Evolutionary conservation across 2,329 filamentous ascomycete genomes (phyloP).

Genomic region (Zarea fungicola): DNA sequence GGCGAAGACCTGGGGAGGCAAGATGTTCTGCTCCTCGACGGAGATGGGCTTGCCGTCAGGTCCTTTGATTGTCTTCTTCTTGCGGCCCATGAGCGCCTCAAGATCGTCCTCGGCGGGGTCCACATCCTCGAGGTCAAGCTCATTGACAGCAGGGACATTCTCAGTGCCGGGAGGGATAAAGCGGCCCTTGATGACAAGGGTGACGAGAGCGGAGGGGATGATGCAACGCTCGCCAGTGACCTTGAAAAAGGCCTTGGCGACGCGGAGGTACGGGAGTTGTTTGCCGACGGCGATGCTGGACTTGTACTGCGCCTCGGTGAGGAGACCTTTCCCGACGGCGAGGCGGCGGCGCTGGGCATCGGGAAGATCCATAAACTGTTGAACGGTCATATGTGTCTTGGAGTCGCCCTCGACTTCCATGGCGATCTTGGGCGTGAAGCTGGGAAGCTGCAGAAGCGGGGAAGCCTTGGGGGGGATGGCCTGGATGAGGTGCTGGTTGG

Average conservation of each 20-base stretch:
- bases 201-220: constrained; percentile 86
- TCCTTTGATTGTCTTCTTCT: constrained; percentile 61
- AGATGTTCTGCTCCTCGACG: constrained; percentile 59
- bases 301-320: constrained; percentile 72
- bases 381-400: constrained; percentile 70
- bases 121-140: constrained; percentile 79
- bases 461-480: constrained; percentile 78
- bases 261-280: constrained; percentile 76
- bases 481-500: constrained; percentile 84
- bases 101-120: constrained; percentile 92
- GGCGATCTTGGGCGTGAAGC: constrained; percentile 67
- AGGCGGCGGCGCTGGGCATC: constrained; percentile 68
- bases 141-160: constrained; percentile 67
- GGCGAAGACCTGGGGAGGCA: constrained; percentile 82
- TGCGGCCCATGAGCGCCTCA: constrained; percentile 75
- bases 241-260: constrained; percentile 97
- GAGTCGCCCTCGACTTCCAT: constrained; percentile 68
- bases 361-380: constrained; percentile 82
- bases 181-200: constrained; percentile 90
- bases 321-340: constrained; percentile 62
- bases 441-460: constrained; percentile 84
- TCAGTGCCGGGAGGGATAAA: constrained; percentile 82
- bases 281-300: constrained; percentile 70
- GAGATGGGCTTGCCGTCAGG: constrained; percentile 51
- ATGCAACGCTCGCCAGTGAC: constrained; percentile 91